Percentiles rank a stretch among this genome's conserved stretches.
phyloP scores from a whole-genome alignment of 768 basidiomycete species.

The Lactarius vividus region DNA sequence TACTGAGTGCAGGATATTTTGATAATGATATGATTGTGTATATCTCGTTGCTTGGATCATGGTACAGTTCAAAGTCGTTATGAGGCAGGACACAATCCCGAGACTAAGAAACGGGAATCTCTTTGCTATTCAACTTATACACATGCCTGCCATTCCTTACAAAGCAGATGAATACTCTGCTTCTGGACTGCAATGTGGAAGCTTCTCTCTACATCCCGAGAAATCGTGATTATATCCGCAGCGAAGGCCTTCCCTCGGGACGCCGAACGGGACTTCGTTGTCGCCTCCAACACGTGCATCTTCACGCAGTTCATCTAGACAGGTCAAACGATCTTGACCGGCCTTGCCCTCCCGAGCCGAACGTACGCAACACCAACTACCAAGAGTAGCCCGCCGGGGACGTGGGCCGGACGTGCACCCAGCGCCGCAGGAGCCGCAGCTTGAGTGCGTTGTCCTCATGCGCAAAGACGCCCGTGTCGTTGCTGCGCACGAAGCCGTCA shows the following conservation, averaged over 20 bases:
- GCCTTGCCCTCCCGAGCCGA: constrained; percentile 40
- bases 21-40: constrained; percentile 18
- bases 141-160: constrained; percentile 59
- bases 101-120: not conserved
- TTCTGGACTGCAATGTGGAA: constrained; percentile 47
- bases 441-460: constrained; percentile 62
- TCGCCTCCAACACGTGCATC: constrained; percentile 39
- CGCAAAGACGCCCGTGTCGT: constrained; percentile 62
- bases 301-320: constrained; percentile 32
- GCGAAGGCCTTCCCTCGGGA: constrained; percentile 51
- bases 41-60: not conserved
- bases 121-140: constrained; percentile 42
- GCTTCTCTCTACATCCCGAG: constrained; percentile 35
- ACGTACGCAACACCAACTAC: constrained; percentile 56
- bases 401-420: constrained; percentile 50
- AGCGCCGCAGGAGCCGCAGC: constrained; percentile 56
- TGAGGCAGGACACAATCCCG: not conserved
- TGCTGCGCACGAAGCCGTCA: constrained; percentile 53
- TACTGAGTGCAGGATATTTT: constrained; percentile 10
- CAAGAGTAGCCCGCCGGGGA: constrained; percentile 56
- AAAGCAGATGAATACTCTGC: constrained; percentile 46
- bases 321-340: constrained; percentile 32
- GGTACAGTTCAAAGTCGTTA: not conserved
- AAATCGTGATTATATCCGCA: constrained; percentile 46
- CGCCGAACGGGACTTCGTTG: constrained; percentile 56